phyloP scores from a whole-genome alignment of 345 rosid genomes.

The Populus simonii region DNA sequence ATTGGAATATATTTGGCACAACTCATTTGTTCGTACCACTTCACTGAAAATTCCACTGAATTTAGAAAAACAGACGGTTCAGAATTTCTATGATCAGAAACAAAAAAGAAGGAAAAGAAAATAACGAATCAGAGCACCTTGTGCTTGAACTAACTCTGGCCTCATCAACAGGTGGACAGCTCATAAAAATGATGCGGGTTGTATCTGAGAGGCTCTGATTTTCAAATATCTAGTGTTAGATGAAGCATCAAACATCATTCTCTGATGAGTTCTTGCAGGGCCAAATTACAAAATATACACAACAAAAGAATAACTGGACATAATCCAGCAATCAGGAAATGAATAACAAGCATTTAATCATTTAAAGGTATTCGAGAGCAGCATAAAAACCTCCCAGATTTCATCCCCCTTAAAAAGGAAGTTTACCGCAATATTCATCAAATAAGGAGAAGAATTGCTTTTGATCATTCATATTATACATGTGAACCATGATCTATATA shows the following conservation, averaged over 20 bases:
- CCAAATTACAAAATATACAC: background rate
- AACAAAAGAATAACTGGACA: background rate
- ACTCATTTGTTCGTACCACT: slow-evolving; percentile 78
- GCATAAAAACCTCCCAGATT: background rate
- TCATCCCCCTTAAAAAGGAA: background rate
- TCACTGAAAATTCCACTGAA: slow-evolving; percentile 65
- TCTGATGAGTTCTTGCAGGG: background rate
- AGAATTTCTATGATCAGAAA: background rate
- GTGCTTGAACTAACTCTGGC: slow-evolving; percentile 50
- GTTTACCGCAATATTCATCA: background rate
- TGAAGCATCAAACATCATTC: background rate
- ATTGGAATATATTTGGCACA: slow-evolving; percentile 73
- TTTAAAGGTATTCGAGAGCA: background rate
- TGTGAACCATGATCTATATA: background rate
- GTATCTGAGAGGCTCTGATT: slow-evolving; percentile 72
- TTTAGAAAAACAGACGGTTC: slow-evolving; percentile 8
- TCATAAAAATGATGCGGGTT: slow-evolving; percentile 64
- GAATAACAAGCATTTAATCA: background rate
- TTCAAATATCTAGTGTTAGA: slow-evolving; percentile 14
- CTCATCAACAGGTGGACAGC: slow-evolving; percentile 88
- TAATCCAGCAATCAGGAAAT: background rate
- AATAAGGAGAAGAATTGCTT: background rate
- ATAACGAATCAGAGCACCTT: slow-evolving; percentile 44
- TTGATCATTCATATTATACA: background rate
- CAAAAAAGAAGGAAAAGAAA: background rate